A percentile compares a stretch with the other conserved stretches of the same genome.
These are phyloP conservation scores for Fusarium succisae DNA, from an alignment of 2,329 filamentous ascomycete species.

Conservation along the genomic window DNA sequence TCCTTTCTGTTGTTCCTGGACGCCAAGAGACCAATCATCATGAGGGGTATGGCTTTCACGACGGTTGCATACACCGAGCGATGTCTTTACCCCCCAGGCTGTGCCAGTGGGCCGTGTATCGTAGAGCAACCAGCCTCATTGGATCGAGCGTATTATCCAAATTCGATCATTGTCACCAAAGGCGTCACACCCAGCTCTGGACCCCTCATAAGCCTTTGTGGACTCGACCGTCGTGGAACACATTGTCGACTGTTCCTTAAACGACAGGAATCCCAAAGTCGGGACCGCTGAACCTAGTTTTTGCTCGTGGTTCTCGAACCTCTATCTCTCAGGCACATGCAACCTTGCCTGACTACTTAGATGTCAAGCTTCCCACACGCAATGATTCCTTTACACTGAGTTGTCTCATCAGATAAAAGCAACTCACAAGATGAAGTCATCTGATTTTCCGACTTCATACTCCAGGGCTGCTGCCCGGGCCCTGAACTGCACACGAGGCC, in stretches of 20 bases:
- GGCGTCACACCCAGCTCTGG: constrained; percentile 4
- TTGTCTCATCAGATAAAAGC: background rate
- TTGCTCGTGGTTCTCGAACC: background rate
- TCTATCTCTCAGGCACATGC: background rate
- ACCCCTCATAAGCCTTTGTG: background rate
- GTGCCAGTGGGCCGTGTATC: background rate
- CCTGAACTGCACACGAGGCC: constrained; percentile 23
- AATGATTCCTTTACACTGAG: background rate
- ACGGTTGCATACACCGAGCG: background rate
- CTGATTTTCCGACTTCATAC: background rate
- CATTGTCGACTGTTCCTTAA: background rate
- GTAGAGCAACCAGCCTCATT: background rate
- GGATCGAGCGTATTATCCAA: background rate
- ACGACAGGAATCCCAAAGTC: background rate
- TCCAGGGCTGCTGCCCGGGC: background rate
- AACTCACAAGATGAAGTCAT: constrained; percentile 17
- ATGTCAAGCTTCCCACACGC: background rate
- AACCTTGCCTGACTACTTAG: constrained; percentile 17
- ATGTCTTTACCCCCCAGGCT: background rate
- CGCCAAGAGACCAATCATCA: background rate
- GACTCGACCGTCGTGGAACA: background rate
- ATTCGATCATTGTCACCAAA: constrained; percentile 5
- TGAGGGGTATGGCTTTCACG: background rate
- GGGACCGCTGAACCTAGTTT: background rate
- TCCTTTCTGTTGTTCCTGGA: background rate